Base-by-base conservation (phyloP, 805 yeast species). In the Jamesozyma spencerorum region DNA sequence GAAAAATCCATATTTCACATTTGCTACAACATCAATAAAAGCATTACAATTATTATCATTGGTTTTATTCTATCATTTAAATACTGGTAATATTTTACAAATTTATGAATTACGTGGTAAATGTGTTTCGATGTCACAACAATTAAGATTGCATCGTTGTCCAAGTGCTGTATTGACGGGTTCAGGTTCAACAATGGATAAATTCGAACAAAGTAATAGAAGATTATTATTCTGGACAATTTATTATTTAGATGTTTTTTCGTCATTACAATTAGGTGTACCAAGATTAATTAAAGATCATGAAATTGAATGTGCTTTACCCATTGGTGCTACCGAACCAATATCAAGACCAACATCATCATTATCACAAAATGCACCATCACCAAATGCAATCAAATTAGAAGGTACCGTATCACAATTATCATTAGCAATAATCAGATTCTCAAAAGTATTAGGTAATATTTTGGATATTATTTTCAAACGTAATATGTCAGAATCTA, bases 301-400 rank as follows among this genome's bases (percentile, higher is more conserved):
- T 51, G 94, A 85, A 57, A 77, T 86, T 38, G 94, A 85, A 57
- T 85, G 95, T 66, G 88, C 90, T 1, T 62, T 83, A 51, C 95
- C 96, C 1, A 76, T 81, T 38, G 64, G 74, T 26, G 70, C 67
- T 40, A 7, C 26, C 10, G 26, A 22, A 22, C 54, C 59, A 34
- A 60, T 58, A 7, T 58, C 58, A 37, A 19, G 7, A 8, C 15
- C 18, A 18, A 74, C 70, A 20, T 58, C 63, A 34, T 71, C 72
- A 46, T n/a, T 20, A 13, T 47, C 49, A 4, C 36, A 18, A 20
- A 33, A 33, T 14, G 48, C 44, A 17, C 47, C 30, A 17, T 30
- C 40, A 5, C 39, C 34, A 12, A 31, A 44, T 73, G 79, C 53
- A 68, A 73, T 40, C 30, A 71, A 79, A 12, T 67, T 82, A 43